Evolutionary conservation across 2,329 filamentous ascomycete species (phyloP).

Genomic region (Trichoderma citrinoviride): DNA sequence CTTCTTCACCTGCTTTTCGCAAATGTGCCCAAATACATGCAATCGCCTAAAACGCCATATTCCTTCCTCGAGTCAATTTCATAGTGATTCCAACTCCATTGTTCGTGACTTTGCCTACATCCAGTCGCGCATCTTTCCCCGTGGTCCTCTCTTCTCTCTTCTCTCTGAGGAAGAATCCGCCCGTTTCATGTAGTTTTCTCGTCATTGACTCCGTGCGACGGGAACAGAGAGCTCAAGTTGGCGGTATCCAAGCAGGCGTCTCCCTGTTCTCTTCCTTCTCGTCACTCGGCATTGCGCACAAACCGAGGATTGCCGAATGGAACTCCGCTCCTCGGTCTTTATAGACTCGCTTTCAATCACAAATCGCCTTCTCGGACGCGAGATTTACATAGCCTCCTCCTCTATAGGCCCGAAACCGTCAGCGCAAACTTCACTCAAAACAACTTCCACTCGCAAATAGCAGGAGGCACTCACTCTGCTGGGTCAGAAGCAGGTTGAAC

Average conservation of each 20-base stretch:
- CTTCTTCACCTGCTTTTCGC: background rate
- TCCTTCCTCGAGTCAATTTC: background rate
- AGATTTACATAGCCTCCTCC: slow-evolving; percentile 19
- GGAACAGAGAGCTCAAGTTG: background rate
- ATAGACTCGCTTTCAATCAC: background rate
- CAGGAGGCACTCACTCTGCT: slow-evolving; percentile 54
- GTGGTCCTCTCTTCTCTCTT: background rate
- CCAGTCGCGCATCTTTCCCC: background rate
- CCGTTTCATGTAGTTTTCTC: background rate
- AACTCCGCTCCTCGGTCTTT: too few species aligned
- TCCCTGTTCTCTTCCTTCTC: background rate
- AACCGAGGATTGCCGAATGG: background rate
- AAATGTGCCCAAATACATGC: background rate
- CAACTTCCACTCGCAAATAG: background rate
- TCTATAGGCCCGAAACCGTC: background rate
- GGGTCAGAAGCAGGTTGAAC: slow-evolving; percentile 82
- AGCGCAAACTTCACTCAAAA: background rate
- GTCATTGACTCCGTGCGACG: background rate
- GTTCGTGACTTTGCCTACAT: background rate
- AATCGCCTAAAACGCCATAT: slow-evolving; percentile 17
- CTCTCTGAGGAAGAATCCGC: background rate
- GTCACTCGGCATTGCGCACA: background rate
- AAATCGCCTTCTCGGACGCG: background rate
- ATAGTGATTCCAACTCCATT: slow-evolving; percentile 7
- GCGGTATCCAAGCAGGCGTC: background rate